Evolutionary conservation across 169 alveolate species (phyloP).

Genomic region (Eimeria maxima): DNA sequence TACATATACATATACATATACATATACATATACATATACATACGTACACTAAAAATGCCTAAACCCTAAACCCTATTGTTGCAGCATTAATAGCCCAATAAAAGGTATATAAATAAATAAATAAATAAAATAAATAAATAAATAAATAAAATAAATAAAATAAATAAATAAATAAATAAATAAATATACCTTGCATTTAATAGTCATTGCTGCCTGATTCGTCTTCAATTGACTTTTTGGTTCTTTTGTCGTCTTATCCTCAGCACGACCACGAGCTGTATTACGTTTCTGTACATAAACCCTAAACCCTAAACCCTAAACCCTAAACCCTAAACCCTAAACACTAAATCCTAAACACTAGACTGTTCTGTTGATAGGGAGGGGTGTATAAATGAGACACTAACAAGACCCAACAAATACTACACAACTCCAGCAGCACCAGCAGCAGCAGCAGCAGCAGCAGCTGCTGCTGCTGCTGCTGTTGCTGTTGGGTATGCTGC

Average conservation of each 20-base stretch:
- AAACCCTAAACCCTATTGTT: no score
- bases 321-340: constrained; percentile 24
- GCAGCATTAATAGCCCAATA: background rate
- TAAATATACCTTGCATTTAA: constrained; percentile 73
- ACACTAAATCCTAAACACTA: no score
- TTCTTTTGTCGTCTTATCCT: constrained; percentile 75
- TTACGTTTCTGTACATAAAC: constrained; percentile 66
- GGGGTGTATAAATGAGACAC: no score
- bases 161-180: no score
- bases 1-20: no score
- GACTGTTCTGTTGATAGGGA: no score
- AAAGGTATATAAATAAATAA: background rate
- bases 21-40: no score
- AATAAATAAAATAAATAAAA: no score
- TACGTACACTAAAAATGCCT: no score
- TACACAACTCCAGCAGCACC: background rate
- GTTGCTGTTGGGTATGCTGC: background rate
- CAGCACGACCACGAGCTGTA: constrained; percentile 80
- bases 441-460: background rate
- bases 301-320: constrained; percentile 41
- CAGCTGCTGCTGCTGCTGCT: background rate
- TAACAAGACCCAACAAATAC: background rate
- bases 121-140: no score
- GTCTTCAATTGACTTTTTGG: constrained; percentile 81
- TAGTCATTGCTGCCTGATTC: constrained; percentile 82